Evolutionary conservation across 1,284 basidiomycete species (phyloP).

Genomic region (Exsudoporus floridanus): DNA sequence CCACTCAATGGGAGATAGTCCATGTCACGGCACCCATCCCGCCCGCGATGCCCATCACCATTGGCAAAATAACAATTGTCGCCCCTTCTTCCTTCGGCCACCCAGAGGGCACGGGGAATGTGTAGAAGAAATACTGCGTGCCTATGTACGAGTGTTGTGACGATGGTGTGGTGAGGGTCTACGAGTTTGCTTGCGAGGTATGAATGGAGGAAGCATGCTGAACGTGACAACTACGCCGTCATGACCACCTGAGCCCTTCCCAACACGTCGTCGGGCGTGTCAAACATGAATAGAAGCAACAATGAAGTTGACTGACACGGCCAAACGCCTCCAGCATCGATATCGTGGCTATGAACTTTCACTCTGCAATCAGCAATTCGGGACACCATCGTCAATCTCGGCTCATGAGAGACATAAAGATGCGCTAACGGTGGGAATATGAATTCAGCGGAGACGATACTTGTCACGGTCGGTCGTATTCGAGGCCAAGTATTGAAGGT

Average conservation of each 20-base stretch:
- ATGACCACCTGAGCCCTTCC: constrained; percentile 36
- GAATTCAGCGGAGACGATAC: constrained; percentile 86
- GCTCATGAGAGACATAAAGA: background rate
- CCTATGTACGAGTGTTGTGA: constrained; percentile 80
- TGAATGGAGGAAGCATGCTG: too few species aligned
- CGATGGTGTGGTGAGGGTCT: too few species aligned
- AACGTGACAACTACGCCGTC: too few species aligned
- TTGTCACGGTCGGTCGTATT: too few species aligned
- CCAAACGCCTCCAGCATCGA: too few species aligned
- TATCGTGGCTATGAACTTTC: constrained; percentile 41
- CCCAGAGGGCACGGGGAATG: constrained; percentile 91
- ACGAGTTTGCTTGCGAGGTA: too few species aligned
- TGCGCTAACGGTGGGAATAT: constrained; percentile 51
- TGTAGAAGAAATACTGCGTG: constrained; percentile 88
- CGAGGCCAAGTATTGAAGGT: constrained; percentile 62
- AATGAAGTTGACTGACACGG: too few species aligned
- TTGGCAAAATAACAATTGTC: constrained; percentile 98
- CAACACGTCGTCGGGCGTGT: constrained; percentile 54
- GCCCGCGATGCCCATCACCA: constrained; percentile 89
- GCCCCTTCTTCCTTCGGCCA: constrained; percentile 90
- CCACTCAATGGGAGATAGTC: too few species aligned
- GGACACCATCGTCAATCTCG: background rate
- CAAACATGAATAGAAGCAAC: constrained; percentile 57
- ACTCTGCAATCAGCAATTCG: constrained; percentile 50
- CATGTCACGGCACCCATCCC: constrained; percentile 53